A percentile compares a stretch with the other conserved stretches of the same genome.
These are phyloP conservation scores for Penicillium carneum DNA, from an alignment of 2,329 filamentous ascomycete species.

Conservation along the genomic window DNA sequence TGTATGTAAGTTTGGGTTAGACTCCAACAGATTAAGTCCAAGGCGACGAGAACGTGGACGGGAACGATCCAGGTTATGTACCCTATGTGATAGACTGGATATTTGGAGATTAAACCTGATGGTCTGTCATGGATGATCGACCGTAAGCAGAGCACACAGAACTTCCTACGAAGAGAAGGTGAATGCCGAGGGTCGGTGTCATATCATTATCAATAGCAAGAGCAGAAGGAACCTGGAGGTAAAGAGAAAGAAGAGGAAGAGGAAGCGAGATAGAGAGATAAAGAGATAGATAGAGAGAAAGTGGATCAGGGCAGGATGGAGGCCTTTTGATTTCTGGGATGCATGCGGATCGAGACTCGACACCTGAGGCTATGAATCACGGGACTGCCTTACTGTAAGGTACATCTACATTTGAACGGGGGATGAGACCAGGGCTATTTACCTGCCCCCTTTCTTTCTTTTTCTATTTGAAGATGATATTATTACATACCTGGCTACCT, in stretches of 20 bases:
- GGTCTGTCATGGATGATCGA: not conserved
- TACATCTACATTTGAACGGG: not conserved
- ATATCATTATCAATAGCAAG: conserved; percentile 4
- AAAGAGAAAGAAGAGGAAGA: not conserved
- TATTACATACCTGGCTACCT: not conserved
- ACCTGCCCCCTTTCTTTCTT: too few relatives aligned
- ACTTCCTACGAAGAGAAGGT: conserved; percentile 8
- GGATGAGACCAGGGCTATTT: not conserved
- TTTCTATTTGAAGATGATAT: not conserved
- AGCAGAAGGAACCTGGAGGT: not conserved
- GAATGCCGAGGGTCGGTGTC: conserved; percentile 1
- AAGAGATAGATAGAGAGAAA: not conserved
- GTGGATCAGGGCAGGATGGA: conserved; percentile 5
- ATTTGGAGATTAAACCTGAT: conserved; percentile 3
- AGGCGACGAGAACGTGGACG: not conserved
- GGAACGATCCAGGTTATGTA: not conserved
- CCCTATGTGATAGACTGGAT: not conserved
- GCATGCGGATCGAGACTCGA: conserved; percentile 5
- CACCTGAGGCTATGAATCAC: conserved; percentile 13
- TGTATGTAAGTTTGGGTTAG: conserved; percentile 1
- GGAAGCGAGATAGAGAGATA: not conserved
- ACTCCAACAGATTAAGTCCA: conserved; percentile 1
- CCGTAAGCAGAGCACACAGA: conserved; percentile 7
- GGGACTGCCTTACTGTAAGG: conserved; percentile 4
- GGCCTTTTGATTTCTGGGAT: conserved; percentile 8